Conservation (phyloP, 108 stramenopile species). For the Licmophora abbreviata region DNA sequence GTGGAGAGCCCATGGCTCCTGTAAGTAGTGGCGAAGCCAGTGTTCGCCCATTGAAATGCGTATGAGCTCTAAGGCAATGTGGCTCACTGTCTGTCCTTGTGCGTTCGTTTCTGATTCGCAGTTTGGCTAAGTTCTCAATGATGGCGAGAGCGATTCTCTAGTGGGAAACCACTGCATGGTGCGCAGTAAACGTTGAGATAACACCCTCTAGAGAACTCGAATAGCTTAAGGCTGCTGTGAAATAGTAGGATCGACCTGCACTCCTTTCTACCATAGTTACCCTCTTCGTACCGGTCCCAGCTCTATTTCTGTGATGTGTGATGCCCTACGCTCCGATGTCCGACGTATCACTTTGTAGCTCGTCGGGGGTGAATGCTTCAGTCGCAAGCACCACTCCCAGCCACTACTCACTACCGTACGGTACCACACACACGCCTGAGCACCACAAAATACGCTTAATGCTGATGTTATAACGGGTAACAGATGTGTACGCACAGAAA, state of each 20-base stretch:
- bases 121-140: background rate
- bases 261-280: no score
- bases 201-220: background rate
- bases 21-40: background rate
- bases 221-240: background rate
- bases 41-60: background rate
- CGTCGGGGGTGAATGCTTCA: background rate
- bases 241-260: background rate
- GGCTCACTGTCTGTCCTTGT: background rate
- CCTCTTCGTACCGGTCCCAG: background rate
- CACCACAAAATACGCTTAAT: background rate
- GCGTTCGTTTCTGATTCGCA: background rate
- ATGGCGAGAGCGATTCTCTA: background rate
- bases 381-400: background rate
- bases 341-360: no score
- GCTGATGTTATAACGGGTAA: background rate
- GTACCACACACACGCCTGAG: background rate
- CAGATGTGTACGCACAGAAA: background rate
- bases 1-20: conserved; percentile 70
- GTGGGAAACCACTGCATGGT: no score
- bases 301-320: background rate
- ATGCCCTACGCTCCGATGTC: no score
- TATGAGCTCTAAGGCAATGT: background rate
- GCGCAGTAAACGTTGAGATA: background rate
- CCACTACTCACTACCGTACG: background rate